A percentile compares a stretch with the other conserved stretches of the same genome.
Evolutionary conservation across 768 basidiomycete species (phyloP).

Genomic region (Podaxis sp.): DNA sequence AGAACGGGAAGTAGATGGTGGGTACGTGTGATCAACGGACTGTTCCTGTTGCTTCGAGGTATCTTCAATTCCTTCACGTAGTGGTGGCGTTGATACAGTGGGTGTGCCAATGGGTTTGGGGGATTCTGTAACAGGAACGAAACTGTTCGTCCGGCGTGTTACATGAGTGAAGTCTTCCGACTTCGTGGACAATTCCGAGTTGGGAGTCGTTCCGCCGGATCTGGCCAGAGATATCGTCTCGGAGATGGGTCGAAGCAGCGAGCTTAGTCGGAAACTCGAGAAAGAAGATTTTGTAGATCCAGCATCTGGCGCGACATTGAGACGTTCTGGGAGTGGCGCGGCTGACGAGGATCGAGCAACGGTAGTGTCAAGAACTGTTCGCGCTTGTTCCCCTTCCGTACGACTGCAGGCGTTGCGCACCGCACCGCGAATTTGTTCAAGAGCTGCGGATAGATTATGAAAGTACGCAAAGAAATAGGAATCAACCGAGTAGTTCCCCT

Average conservation of each 20-base stretch:
- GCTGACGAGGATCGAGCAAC: conserved; percentile 31
- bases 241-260: conserved; percentile 67
- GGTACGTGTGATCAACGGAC: conserved; percentile 69
- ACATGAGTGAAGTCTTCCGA: conserved; percentile 75
- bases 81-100: conserved; percentile 6
- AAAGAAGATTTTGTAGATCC: conserved; percentile 20
- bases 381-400: conserved; percentile 32
- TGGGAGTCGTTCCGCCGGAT: conserved; percentile 20
- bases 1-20: conserved; percentile 63
- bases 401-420: conserved; percentile 56
- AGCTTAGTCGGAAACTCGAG: conserved; percentile 63
- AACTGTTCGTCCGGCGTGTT: conserved; percentile 52
- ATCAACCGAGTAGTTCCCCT: conserved; percentile 75
- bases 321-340: conserved; percentile 33
- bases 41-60: conserved; percentile 22
- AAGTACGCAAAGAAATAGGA: conserved; percentile 98
- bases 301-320: conserved; percentile 20
- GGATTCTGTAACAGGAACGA: conserved; percentile 60
- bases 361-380: conserved; percentile 62
- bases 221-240: conserved; percentile 40
- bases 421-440: conserved; percentile 79
- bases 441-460: conserved; percentile 70
- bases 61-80: conserved; percentile 15
- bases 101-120: conserved; percentile 25
- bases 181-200: conserved; percentile 34